Percentiles rank a stretch among this genome's conserved stretches.
Conservation (phyloP, 305 asterid genomes). For the Coffea humblotiana region DNA sequence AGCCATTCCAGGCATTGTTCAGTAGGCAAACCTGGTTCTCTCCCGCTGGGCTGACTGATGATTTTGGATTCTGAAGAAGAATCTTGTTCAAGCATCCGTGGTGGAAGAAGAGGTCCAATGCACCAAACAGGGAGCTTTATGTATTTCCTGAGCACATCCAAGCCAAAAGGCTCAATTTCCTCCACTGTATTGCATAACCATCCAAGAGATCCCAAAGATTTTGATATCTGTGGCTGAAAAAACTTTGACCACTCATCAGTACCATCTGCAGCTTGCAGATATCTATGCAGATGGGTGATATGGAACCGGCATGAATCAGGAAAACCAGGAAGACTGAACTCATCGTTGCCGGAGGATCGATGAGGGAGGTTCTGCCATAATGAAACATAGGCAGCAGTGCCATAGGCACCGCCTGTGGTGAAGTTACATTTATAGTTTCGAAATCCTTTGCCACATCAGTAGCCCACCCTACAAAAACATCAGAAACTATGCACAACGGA, state of each 20-base stretch:
- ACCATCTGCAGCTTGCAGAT: conserved; percentile 64
- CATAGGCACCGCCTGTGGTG: conserved; percentile 83
- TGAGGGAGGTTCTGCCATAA: conserved; percentile 85
- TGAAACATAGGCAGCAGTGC: conserved; percentile 71
- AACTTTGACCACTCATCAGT: conserved; percentile 72
- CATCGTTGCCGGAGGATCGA: conserved; percentile 34
- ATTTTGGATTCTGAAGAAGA: conserved; percentile 5
- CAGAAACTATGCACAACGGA: conserved; percentile 81
- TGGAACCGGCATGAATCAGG: conserved; percentile 58
- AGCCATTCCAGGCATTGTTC: conserved; percentile 72
- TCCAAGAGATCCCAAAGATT: conserved; percentile 49
- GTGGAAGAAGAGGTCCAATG: conserved; percentile 75
- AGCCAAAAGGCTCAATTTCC: conserved; percentile 66
- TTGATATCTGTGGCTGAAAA: conserved; percentile 49
- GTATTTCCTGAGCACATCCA: conserved; percentile 38
- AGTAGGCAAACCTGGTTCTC: conserved; percentile 55
- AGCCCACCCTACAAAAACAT: conserved; percentile 71
- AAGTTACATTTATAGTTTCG: conserved; percentile 46
- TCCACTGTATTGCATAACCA: conserved; percentile 63
- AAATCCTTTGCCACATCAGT: conserved; percentile 55
- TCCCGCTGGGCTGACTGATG: conserved; percentile 49
- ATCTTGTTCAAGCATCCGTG: conserved; percentile 30
- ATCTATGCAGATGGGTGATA: conserved; percentile 56
- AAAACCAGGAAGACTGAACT: conserved; percentile 63
- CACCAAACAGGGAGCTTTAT: conserved; percentile 71